A percentile compares a stretch with the other conserved stretches of the same genome.
phyloP scores from a whole-genome alignment of 192 early-diverging fungal species.

The Entophlyctis luteolus region DNA sequence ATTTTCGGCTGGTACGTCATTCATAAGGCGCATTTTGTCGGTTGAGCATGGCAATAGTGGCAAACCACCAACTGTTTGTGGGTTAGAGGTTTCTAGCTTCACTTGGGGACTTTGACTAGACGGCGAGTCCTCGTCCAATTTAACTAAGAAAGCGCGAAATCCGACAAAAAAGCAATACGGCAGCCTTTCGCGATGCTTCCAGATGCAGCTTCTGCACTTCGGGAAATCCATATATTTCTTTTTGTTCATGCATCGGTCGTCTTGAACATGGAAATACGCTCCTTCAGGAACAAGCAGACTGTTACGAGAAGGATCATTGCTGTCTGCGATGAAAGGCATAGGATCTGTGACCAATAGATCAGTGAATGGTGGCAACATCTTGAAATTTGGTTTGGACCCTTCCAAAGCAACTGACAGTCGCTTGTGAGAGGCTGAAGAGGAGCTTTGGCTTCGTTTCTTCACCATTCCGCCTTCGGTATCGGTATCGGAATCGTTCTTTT shows the following conservation, averaged over 20 bases:
- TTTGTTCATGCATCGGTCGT: conserved; percentile 18
- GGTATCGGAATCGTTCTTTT: too few species aligned
- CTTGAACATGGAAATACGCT: conserved; percentile 8
- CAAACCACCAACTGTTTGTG: not conserved
- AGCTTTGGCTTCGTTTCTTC: too few species aligned
- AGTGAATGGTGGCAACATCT: not conserved
- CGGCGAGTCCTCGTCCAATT: too few species aligned
- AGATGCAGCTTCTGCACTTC: conserved; percentile 16
- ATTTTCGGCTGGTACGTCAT: conserved; percentile 1
- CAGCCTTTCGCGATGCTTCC: conserved; percentile 20
- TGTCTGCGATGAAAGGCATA: conserved; percentile 6
- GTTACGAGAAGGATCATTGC: not conserved
- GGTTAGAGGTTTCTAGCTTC: too few species aligned
- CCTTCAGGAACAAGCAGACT: not conserved
- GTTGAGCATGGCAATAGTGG: not conserved
- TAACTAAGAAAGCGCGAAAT: conserved; percentile 13
- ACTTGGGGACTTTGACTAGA: too few species aligned
- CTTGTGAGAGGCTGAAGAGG: too few species aligned
- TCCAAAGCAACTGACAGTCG: too few species aligned
- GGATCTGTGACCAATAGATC: not conserved
- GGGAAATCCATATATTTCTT: not conserved
- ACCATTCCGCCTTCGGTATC: too few species aligned
- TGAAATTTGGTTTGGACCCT: conserved; percentile 1
- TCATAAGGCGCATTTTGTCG: not conserved
- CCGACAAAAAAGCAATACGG: conserved; percentile 16